Evolutionary conservation across 495 filamentous ascomycete genomes (phyloP).

Genomic region (Annulohypoxylon bovei): DNA sequence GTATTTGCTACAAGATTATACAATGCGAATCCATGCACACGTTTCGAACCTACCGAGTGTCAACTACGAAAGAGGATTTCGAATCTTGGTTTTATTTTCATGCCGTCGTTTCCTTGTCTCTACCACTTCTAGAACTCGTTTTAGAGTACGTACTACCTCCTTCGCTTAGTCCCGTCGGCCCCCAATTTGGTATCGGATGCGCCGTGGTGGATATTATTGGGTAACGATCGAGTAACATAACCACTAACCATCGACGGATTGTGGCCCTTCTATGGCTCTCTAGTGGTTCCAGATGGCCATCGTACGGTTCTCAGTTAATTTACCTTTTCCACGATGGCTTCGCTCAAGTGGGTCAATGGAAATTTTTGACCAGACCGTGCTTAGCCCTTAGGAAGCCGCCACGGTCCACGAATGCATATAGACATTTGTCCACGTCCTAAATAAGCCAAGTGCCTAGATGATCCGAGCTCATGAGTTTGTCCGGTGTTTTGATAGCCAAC

Average conservation of each 20-base stretch:
- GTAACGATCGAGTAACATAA: constrained; percentile 46
- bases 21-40: neutral
- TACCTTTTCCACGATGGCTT: constrained; percentile 45
- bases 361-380: constrained; percentile 30
- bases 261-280: constrained; percentile 27
- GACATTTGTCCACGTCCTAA: constrained; percentile 8
- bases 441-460: constrained; percentile 12
- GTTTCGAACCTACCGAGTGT: neutral
- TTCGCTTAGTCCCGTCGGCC: constrained; percentile 20
- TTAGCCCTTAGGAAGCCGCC: constrained; percentile 7
- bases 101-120: constrained; percentile 17
- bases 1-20: constrained; percentile 7
- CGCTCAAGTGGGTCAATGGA: constrained; percentile 38
- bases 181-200: constrained; percentile 32
- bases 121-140: constrained; percentile 18
- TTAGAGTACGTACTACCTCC: constrained; percentile 19
- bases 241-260: constrained; percentile 27
- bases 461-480: constrained; percentile 24
- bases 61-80: neutral
- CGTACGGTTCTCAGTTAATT: constrained; percentile 30
- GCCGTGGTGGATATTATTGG: constrained; percentile 44
- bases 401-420: neutral
- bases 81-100: neutral
- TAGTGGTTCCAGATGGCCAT: constrained; percentile 27
- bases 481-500: neutral